These are phyloP conservation scores for Salix suchowensis DNA, from an alignment of 345 rosid species.

Conservation along the genomic window DNA sequence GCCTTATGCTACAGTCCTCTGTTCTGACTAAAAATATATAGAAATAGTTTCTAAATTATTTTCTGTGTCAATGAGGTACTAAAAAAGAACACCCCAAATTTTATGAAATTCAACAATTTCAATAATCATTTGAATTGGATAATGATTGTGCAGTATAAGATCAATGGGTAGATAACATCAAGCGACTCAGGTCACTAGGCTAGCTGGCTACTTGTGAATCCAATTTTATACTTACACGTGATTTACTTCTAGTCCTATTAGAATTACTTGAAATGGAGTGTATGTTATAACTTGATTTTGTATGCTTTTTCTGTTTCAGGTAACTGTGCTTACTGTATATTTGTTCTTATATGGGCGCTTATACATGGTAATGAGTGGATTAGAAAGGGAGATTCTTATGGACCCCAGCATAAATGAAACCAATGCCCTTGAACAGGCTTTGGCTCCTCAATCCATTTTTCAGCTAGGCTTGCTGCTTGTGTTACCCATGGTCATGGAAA, in stretches of 20 bases:
- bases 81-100: background rate
- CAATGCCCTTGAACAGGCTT: constrained; percentile 84
- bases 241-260: background rate
- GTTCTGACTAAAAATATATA: background rate
- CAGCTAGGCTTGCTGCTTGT: constrained; percentile 82
- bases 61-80: background rate
- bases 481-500: constrained; percentile 96
- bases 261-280: background rate
- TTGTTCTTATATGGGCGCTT: constrained; percentile 90
- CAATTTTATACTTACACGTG: background rate
- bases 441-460: constrained; percentile 75
- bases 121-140: background rate
- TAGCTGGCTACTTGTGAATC: background rate
- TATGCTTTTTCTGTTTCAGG: constrained; percentile 39
- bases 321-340: constrained; percentile 77
- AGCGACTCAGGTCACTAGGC: background rate
- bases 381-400: constrained; percentile 58
- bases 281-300: constrained; percentile 6
- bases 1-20: background rate
- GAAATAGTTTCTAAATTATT: background rate
- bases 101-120: background rate
- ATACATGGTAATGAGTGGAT: constrained; percentile 85
- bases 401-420: constrained; percentile 51
- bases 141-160: background rate
- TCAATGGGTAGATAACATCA: background rate